Evolutionary conservation across 208 protist species (phyloP).

Genomic region (Acanthamoeba triangularis): DNA sequence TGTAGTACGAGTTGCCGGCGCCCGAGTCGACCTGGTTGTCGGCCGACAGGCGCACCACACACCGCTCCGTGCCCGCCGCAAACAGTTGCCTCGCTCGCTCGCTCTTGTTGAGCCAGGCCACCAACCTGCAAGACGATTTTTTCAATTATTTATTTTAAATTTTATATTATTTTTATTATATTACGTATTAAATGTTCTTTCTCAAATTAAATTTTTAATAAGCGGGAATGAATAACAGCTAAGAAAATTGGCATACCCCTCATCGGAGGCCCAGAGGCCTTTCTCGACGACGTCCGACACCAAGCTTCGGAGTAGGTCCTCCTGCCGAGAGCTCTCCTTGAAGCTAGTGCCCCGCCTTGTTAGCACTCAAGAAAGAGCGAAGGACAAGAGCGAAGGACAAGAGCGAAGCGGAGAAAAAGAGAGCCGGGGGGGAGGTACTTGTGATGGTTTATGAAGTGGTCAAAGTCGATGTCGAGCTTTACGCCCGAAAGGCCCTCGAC

Average conservation of each 20-base stretch:
- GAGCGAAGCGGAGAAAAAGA: background rate
- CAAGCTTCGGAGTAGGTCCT: background rate
- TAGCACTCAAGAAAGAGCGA: background rate
- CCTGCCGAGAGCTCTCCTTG: background rate
- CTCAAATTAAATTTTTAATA: background rate
- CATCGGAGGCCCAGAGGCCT: background rate
- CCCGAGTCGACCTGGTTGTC: conserved; percentile 34
- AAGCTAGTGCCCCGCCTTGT: background rate
- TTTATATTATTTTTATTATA: background rate
- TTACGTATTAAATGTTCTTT: too few relatives aligned
- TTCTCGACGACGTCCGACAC: background rate
- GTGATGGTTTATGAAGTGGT: background rate
- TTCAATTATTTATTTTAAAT: background rate
- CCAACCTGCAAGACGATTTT: background rate
- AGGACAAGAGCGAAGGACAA: too few relatives aligned
- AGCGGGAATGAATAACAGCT: background rate
- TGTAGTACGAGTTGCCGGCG: background rate
- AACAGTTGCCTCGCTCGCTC: background rate
- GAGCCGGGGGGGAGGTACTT: background rate
- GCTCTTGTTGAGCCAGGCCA: conserved; percentile 31
- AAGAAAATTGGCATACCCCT: background rate
- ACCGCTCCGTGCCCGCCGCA: background rate
- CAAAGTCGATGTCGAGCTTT: conserved; percentile 11
- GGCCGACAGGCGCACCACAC: background rate
- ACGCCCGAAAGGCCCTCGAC: background rate